Conservation (phyloP, 805 yeast species). For the Phaffomyces opuntiae region DNA sequence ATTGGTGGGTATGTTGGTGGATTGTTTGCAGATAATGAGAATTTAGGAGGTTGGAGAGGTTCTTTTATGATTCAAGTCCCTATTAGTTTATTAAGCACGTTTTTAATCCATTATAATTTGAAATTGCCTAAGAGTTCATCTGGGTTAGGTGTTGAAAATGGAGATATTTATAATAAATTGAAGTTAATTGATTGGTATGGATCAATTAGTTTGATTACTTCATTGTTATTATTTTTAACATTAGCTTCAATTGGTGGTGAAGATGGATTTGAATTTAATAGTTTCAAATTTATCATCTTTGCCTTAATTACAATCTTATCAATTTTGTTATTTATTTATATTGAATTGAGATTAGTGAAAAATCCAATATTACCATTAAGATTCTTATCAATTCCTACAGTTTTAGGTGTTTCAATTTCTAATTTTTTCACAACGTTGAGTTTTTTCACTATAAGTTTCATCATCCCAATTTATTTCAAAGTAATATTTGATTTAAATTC, state of each 20-base stretch:
- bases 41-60: conserved; percentile 38
- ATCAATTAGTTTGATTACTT: conserved; percentile 36
- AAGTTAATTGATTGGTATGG: conserved; percentile 52
- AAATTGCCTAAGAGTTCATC: conserved; percentile 43
- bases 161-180: conserved; percentile 38
- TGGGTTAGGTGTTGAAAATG: conserved; percentile 42
- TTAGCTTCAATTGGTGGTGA: conserved; percentile 51
- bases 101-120: conserved; percentile 30
- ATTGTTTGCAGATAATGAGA: conserved; percentile 32
- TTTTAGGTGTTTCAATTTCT: conserved; percentile 56
- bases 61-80: conserved; percentile 51
- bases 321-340: conserved; percentile 34
- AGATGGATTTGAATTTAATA: conserved; percentile 31
- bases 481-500: conserved; percentile 48
- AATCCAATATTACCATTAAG: conserved; percentile 61
- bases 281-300: too few relatives aligned
- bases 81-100: conserved; percentile 38
- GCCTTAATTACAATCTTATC: conserved; percentile 31
- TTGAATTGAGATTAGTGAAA: conserved; percentile 31
- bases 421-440: conserved; percentile 45
- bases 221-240: conserved; percentile 38
- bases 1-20: conserved; percentile 66
- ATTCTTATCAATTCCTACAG: conserved; percentile 49
- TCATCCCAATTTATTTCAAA: conserved; percentile 54
- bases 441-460: conserved; percentile 40